These are phyloP conservation scores for Voacanga thouarsii DNA, from an alignment of 257 asterid genomes.

Conservation along the genomic window DNA sequence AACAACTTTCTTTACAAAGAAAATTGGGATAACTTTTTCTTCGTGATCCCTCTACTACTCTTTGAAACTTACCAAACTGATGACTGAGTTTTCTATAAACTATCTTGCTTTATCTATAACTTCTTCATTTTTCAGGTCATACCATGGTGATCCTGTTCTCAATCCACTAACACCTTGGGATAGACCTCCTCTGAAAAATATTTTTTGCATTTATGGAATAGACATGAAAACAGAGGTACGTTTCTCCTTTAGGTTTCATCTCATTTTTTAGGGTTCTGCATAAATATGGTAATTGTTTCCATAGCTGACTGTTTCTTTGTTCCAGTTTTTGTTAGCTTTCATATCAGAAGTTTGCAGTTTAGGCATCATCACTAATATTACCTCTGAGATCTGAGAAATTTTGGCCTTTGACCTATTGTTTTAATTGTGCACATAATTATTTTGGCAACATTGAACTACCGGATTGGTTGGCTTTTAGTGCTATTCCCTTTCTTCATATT, in stretches of 20 bases:
- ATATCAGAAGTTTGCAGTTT: background rate
- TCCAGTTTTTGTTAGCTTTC: background rate
- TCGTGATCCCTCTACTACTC: background rate
- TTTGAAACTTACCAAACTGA: background rate
- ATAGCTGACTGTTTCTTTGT: background rate
- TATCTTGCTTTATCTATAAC: slow-evolving; percentile 11
- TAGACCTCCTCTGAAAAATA: slow-evolving; percentile 97
- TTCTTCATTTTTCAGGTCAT: slow-evolving; percentile 56
- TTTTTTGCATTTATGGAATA: slow-evolving; percentile 87
- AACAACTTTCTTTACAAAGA: background rate
- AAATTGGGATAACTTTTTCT: background rate
- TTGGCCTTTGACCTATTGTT: background rate
- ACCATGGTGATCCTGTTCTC: slow-evolving; percentile 87
- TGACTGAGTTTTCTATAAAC: background rate
- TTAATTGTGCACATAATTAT: background rate
- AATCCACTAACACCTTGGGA: slow-evolving; percentile 99
- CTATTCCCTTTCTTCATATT: background rate
- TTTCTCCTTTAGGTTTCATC: slow-evolving; percentile 22
- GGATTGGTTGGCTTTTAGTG: background rate
- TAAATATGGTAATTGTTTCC: background rate
- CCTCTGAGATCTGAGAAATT: background rate
- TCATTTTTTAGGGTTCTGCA: background rate
- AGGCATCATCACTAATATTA: background rate
- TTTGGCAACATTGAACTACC: background rate
- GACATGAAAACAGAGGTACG: slow-evolving; percentile 93